These are phyloP conservation scores for Pichia sp. DNA, from an alignment of 1,139 yeast species.

Conservation along the genomic window DNA sequence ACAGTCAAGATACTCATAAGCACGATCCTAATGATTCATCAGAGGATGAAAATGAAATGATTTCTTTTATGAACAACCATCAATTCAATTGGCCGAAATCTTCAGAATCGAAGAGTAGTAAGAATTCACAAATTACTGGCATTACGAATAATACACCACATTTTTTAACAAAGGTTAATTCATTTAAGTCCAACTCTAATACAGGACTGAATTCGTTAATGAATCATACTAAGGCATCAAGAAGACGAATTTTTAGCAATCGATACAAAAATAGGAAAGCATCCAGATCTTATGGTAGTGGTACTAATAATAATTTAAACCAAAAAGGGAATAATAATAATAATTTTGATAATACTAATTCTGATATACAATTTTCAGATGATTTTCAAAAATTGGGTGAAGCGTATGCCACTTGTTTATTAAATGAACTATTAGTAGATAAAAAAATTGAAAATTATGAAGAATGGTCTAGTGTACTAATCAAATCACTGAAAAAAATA, in stretches of 20 bases:
- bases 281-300: slow-evolving; percentile 6
- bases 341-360: slow-evolving; percentile 20
- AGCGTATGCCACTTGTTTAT: slow-evolving; percentile 38
- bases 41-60: slow-evolving; percentile 30
- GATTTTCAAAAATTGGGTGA: slow-evolving; percentile 33
- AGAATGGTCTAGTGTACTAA: slow-evolving; percentile 48
- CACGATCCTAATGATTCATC: slow-evolving; percentile 7
- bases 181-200: slow-evolving; percentile 4
- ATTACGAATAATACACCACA: not conserved
- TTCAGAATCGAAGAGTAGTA: slow-evolving; percentile 2
- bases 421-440: slow-evolving; percentile 64
- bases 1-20: not conserved
- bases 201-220: not conserved
- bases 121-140: not conserved
- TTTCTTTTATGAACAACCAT: slow-evolving; percentile 25
- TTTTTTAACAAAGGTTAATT: slow-evolving; percentile 5
- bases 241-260: slow-evolving; percentile 15
- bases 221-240: slow-evolving; percentile 3
- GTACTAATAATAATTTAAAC: slow-evolving; percentile 6
- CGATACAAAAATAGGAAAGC: slow-evolving; percentile 9
- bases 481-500: slow-evolving; percentile 38
- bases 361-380: slow-evolving; percentile 27
- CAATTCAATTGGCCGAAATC: slow-evolving; percentile 25
- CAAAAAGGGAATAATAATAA: slow-evolving; percentile 29
- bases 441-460: slow-evolving; percentile 55